phyloP scores from a whole-genome alignment of 345 rosid species.

The Xanthoceras sorbifolium region DNA sequence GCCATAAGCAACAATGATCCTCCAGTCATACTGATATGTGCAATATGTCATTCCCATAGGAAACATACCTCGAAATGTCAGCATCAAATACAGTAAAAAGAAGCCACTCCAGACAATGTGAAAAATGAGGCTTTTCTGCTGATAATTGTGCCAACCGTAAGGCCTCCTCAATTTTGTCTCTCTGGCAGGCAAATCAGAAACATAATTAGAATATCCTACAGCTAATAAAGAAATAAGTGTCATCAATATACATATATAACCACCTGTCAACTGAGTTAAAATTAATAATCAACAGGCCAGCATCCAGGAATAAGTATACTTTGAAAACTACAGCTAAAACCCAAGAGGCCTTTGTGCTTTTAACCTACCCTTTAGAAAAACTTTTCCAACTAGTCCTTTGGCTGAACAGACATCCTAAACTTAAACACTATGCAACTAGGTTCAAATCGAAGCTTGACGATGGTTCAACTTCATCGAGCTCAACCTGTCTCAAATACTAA shows the following conservation, averaged over 20 bases:
- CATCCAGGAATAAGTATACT: neutral
- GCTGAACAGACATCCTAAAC: neutral
- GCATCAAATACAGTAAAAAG: slow-evolving; percentile 98
- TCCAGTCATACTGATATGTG: neutral
- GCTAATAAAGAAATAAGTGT: neutral
- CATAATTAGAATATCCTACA: slow-evolving; percentile 5
- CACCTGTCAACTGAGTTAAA: neutral
- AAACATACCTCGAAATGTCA: slow-evolving; percentile 81
- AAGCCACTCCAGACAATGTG: slow-evolving; percentile 98
- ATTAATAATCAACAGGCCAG: neutral
- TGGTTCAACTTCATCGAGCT: neutral
- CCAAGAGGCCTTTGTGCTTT: neutral
- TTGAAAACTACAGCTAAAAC: neutral
- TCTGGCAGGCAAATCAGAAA: slow-evolving; percentile 49
- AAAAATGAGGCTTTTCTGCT: slow-evolving; percentile 95
- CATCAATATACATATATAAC: neutral
- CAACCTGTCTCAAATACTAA: neutral
- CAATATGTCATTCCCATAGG: neutral
- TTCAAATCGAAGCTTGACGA: neutral
- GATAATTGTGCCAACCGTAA: slow-evolving; percentile 79
- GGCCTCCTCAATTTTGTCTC: slow-evolving; percentile 91
- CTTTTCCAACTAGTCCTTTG: neutral
- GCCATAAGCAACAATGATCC: neutral
- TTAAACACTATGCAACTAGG: neutral
- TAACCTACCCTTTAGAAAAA: neutral